Base-by-base conservation (phyloP, 2,329 filamentous ascomycete genomes). In the Byssoonygena ceratinophila region DNA sequence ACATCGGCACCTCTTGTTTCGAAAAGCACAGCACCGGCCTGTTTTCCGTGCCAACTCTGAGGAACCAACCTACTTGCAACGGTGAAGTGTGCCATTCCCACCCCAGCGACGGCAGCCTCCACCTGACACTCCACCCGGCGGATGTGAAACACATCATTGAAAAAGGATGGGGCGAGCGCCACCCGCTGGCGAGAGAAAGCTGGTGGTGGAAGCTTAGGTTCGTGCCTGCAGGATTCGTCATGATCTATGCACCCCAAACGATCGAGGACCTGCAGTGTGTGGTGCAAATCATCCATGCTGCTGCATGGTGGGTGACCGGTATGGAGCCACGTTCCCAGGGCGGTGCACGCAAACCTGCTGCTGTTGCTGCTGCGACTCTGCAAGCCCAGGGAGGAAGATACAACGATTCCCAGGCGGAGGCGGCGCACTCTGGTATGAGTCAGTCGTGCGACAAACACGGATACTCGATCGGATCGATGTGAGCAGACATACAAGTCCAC, bases 1-100 rank as follows among this genome's bases (percentile, higher is more conserved):
- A 74, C 61, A 79, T 82, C 7, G 84, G 79, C 0, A 83, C 77
- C 0, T 87, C 83, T 1, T 90, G 85, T 63, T 82, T 92, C 59
- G 87, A 92, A 67, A 91, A 90, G 71, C 83, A 91, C 63, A 84
- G 84, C 39, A 76, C 87, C 4, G 87, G 83, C 0, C 75, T 94
- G 0, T 92, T 91, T 66, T 78, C 84, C 0, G 73, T 71, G 2
- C 73, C 55, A 9, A 53, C 49, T 47, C 52, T 54, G 16, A 44
- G 51, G 12, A 55, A 52, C 34, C 62, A 58, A 16, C 53, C 56
- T 36, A 65, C 63, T 46, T 66, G 63, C 53, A 79, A 83, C 59
- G 87, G 87, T n/a, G 88, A 94, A 68, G 78, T 94, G 40, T 85
- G 81, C 60, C 88, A 94, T 65, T 80, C 87, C 9, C 88, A 94